phyloP scores from a whole-genome alignment of 2,329 filamentous ascomycete genomes.

The Bipolaris sorokiniana region DNA sequence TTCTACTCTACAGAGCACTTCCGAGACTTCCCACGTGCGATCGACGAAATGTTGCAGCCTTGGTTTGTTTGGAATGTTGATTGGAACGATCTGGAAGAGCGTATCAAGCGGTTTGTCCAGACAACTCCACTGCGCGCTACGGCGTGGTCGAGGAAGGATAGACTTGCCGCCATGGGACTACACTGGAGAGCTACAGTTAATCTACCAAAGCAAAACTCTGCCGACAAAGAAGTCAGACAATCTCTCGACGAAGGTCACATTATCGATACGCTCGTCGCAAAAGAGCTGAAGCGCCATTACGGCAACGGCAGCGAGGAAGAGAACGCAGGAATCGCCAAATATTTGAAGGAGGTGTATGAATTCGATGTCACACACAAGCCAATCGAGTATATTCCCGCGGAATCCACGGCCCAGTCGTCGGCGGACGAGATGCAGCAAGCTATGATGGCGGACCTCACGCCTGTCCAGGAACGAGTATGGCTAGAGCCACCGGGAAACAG shows the following conservation, averaged over 20 bases:
- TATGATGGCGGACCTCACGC: slow-evolving; percentile 7
- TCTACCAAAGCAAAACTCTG: slow-evolving; percentile 5
- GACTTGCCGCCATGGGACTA: slow-evolving; percentile 35
- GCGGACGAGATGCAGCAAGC: slow-evolving; percentile 19
- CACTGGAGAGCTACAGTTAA: slow-evolving; percentile 16
- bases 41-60: slow-evolving; percentile 23
- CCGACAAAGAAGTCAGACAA: slow-evolving; percentile 4
- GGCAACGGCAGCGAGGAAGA: slow-evolving; percentile 27
- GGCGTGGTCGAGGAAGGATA: slow-evolving; percentile 26
- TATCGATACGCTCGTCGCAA: slow-evolving; percentile 27
- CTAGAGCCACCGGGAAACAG: not conserved
- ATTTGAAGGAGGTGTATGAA: slow-evolving; percentile 23
- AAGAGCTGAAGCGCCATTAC: slow-evolving; percentile 29
- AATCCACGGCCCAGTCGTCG: slow-evolving; percentile 15
- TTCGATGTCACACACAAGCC: slow-evolving; percentile 20
- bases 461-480: not conserved
- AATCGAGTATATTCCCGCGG: slow-evolving; percentile 3
- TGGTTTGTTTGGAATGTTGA: slow-evolving; percentile 21
- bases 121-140: slow-evolving; percentile 27
- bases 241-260: slow-evolving; percentile 17
- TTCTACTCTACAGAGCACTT: slow-evolving; percentile 4
- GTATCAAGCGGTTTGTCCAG: slow-evolving; percentile 27
- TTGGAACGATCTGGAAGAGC: slow-evolving; percentile 26
- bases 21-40: slow-evolving; percentile 3
- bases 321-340: slow-evolving; percentile 26